Evolutionary conservation across 768 basidiomycete genomes (phyloP).

Genomic region (Harrya chromipes): DNA sequence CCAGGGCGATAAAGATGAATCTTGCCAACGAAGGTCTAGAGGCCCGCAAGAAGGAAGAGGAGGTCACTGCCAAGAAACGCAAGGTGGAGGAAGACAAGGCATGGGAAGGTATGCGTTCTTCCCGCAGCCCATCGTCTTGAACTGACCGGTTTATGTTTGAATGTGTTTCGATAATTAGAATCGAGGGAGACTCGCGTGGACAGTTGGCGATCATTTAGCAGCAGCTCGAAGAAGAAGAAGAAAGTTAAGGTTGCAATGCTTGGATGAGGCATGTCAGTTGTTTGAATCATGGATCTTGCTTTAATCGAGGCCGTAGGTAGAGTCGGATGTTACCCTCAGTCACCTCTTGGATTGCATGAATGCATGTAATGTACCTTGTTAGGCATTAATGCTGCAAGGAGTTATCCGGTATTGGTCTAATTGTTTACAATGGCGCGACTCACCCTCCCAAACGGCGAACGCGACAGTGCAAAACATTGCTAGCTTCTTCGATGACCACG

Average conservation of each 20-base stretch:
- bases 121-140: not conserved
- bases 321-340: constrained; percentile 14
- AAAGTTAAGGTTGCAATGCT: constrained; percentile 66
- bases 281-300: not conserved
- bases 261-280: constrained; percentile 43
- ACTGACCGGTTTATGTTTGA: not conserved
- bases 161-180: constrained; percentile 38
- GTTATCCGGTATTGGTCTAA: too few species aligned
- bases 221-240: constrained; percentile 76
- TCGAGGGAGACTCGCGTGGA: constrained; percentile 78
- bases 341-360: constrained; percentile 1
- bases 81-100: constrained; percentile 84
- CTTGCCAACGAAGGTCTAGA: constrained; percentile 89
- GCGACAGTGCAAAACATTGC: too few species aligned
- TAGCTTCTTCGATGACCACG: too few species aligned
- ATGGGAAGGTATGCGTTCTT: constrained; percentile 73
- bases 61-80: constrained; percentile 69
- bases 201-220: constrained; percentile 77
- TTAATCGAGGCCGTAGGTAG: not conserved
- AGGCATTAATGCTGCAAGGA: not conserved
- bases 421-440: too few species aligned
- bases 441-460: too few species aligned
- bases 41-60: constrained; percentile 91
- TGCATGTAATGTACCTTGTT: constrained; percentile 7
- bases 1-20: constrained; percentile 85